These are phyloP conservation scores for Ensete ventricosum DNA, from an alignment of 176 grass and related monocot genomes.

Conservation along the genomic window DNA sequence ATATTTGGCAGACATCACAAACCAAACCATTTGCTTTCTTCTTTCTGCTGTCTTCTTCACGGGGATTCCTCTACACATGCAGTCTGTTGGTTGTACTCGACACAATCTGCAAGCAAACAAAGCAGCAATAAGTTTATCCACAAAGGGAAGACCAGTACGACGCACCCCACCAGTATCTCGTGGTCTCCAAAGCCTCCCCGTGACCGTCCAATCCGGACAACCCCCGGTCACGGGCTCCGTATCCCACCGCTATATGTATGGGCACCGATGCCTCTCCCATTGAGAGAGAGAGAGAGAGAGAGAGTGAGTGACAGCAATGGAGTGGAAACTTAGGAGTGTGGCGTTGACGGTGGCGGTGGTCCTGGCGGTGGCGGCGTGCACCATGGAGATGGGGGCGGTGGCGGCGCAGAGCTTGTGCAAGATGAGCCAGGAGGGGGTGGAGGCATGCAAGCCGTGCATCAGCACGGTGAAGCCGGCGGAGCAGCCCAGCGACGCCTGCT, in stretches of 20 bases:
- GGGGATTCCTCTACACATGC: no score
- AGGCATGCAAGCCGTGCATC: slow-evolving; percentile 25
- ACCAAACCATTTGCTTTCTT: no score
- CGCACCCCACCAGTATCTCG: background rate
- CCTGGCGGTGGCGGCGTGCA: background rate
- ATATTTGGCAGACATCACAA: no score
- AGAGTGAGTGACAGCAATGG: background rate
- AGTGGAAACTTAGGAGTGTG: slow-evolving; percentile 19
- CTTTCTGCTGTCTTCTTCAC: no score
- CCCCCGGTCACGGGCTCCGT: background rate
- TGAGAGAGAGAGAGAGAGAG: background rate
- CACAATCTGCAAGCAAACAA: no score
- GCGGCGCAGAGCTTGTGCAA: background rate
- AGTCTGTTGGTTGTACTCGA: no score
- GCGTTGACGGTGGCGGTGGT: slow-evolving; percentile 1
- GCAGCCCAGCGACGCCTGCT: background rate
- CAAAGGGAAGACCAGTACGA: no score
- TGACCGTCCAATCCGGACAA: slow-evolving; percentile 6
- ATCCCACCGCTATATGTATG: slow-evolving; percentile 7
- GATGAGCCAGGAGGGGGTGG: background rate
- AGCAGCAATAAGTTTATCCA: no score
- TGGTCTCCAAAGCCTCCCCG: slow-evolving; percentile 10
- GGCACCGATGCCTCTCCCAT: no score
- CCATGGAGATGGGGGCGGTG: background rate
- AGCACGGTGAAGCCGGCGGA: background rate